These are phyloP conservation scores for Kuraishia cidri DNA, from an alignment of 805 yeast genomes.

Conservation along the genomic window DNA sequence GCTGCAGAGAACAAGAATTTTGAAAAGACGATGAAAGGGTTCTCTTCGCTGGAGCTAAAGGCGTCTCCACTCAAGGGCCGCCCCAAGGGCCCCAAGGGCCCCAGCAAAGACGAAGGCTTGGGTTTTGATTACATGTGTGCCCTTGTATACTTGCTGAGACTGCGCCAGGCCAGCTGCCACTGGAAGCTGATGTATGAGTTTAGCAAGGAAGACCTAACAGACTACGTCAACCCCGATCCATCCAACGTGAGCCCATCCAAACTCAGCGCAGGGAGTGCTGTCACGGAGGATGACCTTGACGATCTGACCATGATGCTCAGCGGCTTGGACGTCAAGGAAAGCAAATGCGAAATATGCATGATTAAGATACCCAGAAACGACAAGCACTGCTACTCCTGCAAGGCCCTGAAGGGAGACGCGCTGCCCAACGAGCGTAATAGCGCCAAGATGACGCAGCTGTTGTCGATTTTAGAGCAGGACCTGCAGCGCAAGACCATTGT, in stretches of 20 bases:
- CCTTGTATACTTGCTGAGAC: constrained; percentile 19
- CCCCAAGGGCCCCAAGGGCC: background rate
- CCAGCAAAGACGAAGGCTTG: background rate
- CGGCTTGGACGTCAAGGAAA: constrained; percentile 12
- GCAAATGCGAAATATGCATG: constrained; percentile 14
- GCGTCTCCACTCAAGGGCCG: background rate
- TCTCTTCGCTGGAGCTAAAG: background rate
- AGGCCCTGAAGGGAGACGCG: constrained; percentile 7
- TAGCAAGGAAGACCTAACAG: constrained; percentile 7
- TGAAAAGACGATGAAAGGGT: background rate
- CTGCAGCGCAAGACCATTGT: constrained; percentile 30
- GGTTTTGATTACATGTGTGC: constrained; percentile 13
- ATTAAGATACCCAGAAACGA: constrained; percentile 5
- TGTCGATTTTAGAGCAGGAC: constrained; percentile 22
- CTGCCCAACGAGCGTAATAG: constrained; percentile 7
- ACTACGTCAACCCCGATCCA: constrained; percentile 4
- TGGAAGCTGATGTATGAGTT: constrained; percentile 10
- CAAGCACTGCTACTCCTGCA: constrained; percentile 9
- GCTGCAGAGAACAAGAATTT: constrained; percentile 2
- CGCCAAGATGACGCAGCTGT: constrained; percentile 24
- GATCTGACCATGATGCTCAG: constrained; percentile 12
- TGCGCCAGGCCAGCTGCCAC: constrained; percentile 28
- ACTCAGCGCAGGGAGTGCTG: background rate
- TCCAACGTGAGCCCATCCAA: constrained; percentile 1
- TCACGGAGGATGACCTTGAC: constrained; percentile 4